Base-by-base conservation (phyloP, 2,329 filamentous ascomycete species). In the Dothideomycetes sp. region DNA sequence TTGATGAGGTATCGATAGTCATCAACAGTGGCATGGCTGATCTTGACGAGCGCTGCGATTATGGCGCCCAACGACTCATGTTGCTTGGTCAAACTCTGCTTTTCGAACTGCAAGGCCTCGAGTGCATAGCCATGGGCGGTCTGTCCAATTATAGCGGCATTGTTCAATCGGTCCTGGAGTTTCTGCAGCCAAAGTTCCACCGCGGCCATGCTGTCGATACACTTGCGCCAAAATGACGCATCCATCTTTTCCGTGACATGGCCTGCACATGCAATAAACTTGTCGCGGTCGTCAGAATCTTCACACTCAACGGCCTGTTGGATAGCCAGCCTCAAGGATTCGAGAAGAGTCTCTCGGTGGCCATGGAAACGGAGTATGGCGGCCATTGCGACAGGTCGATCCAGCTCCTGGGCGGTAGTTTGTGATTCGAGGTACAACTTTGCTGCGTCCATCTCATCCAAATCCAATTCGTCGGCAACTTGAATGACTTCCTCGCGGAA, bases 41-140 rank as follows among this genome's bases (percentile, higher is more conserved):
- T 81, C 52, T 88, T 85, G 46, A 94, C 75, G 41, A 91, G 74
- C 46, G 83, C 79, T 46, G 78, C 80, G 37, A 93, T 65, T 39
- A 94, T 82, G n/a, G 86, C 74, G 10, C 82, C 80, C 12, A 99
- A 68, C 12, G 83, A 77, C 57, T 98, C 89, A 57, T 98, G 93
- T 60, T 98, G 89, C 54, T 85, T 80, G 16, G 82, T 77, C 37
- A 98, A 71, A 54, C 85, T 93, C 49, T 76, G 68, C 31, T 82
- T 78, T 53, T 94, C 84, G 53, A 84, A 84, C 51, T 88, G 80
- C 47, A 94, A 74, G 3, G 81, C 82, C 56, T 94, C 84, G 49
- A 81, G 70, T 43, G 81, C 71, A 49, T 88, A 83, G 8, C 72
- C 70, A 31, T 72, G 63, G 18, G 72, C 70, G 5, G 67, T 67